phyloP scores from a whole-genome alignment of 441 rosid species.

The Brassica hybrid region DNA sequence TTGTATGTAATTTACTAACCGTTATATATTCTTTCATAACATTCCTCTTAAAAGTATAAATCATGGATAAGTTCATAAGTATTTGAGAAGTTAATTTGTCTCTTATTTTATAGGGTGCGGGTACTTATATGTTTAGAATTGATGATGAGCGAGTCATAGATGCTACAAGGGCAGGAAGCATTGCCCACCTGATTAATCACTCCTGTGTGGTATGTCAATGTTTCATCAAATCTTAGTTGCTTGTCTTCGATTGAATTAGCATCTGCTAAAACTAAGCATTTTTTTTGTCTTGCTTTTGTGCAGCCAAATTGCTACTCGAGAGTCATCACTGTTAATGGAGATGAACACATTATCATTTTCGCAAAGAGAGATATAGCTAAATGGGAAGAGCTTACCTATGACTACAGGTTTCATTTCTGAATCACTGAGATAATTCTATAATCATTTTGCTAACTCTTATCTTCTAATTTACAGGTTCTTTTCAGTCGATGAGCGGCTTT shows the following conservation, averaged over 20 bases:
- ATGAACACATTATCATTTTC: slow-evolving; percentile 93
- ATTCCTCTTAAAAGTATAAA: background rate
- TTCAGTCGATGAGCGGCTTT: slow-evolving; percentile 87
- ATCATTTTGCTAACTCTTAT: slow-evolving; percentile 19
- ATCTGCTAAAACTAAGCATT: slow-evolving; percentile 1
- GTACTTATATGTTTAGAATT: slow-evolving; percentile 98
- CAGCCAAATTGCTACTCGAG: slow-evolving; percentile 99
- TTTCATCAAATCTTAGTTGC: slow-evolving; percentile 25
- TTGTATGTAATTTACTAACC: background rate
- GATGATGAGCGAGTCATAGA: slow-evolving; percentile 96
- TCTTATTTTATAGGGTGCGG: slow-evolving; percentile 82
- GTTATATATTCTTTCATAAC: background rate
- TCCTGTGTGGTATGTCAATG: slow-evolving; percentile 81
- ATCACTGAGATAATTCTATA: slow-evolving; percentile 17
- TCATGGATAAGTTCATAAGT: background rate
- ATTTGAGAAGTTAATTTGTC: slow-evolving; percentile 6
- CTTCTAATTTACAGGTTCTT: slow-evolving; percentile 68
- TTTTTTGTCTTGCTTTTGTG: slow-evolving; percentile 32
- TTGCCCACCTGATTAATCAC: slow-evolving; percentile 97
- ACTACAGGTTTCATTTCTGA: slow-evolving; percentile 70
- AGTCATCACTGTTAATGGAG: slow-evolving; percentile 84
- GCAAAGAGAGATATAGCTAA: slow-evolving; percentile 96
- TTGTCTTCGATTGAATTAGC: slow-evolving; percentile 16
- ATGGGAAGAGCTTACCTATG: slow-evolving; percentile 99
- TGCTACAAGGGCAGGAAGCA: slow-evolving; percentile 99